Evolutionary conservation across 2,329 filamentous ascomycete species (phyloP), one percentile per base, ranked within the genome.

Genomic region (Myriosclerotinia scirpicola): DNA sequence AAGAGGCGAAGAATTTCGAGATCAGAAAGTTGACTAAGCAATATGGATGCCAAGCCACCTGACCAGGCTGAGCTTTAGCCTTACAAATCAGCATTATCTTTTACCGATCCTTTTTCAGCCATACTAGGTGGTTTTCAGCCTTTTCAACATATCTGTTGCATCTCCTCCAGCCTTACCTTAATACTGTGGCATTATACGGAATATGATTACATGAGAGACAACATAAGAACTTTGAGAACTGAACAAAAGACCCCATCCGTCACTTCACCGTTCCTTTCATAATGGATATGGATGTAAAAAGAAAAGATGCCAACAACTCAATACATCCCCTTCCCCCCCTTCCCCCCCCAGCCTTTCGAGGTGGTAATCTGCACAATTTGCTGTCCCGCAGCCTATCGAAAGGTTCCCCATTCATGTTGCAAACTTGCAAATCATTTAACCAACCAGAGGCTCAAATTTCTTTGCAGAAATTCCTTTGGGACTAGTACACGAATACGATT

Each of bases 401-500:
- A n/a, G n/a, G n/a, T n/a, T n/a, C n/a, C n/a, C n/a, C n/a, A n/a
- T n/a, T n/a, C n/a, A n/a, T n/a, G n/a, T n/a, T n/a, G n/a, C n/a
- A n/a, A n/a, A n/a, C n/a, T n/a, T n/a, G n/a, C n/a, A n/a, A n/a
- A n/a, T n/a, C n/a, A n/a, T 17, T 50, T 50, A 44, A 20, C 56
- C 56, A 60, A 60, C n/a, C n/a, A 11, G 44, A 48, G 56, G 44
- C 30, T 26, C 38, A 30, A 26, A 20, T 50, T 22, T 44, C 56
- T 50, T 50, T 60, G 9, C 42, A 50, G 22, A 44, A 22, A 34
- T 34, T 55, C 8, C 5, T 38, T 58, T 36, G 30, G 44, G 44
- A n/a, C 44, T 63, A 63, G 54, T 40, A 50, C 61, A 66, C 59
- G 65, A 63, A 66, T 63, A 63, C 52, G 59, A 54, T 55, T 66